These are phyloP conservation scores for Massariosphaeria phaeospora DNA, from an alignment of 495 filamentous ascomycete genomes.

Conservation along the genomic window DNA sequence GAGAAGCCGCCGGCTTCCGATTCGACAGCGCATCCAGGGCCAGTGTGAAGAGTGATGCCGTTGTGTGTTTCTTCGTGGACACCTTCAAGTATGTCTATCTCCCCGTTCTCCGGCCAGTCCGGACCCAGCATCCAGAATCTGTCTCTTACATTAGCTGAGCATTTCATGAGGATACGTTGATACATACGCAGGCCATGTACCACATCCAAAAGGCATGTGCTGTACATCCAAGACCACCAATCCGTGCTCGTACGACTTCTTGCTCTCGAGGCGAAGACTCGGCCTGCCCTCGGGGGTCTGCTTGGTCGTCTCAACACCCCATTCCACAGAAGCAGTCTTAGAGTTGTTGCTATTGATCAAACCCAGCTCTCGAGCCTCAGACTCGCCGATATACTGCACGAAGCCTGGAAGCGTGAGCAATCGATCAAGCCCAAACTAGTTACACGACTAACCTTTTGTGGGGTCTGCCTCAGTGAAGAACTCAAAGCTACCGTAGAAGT, in stretches of 20 bases:
- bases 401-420: constrained; percentile 25
- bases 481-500: constrained; percentile 51
- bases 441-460: constrained; percentile 31
- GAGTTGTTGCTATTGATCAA: constrained; percentile 31
- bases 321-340: constrained; percentile 23
- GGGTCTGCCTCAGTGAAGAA: constrained; percentile 44
- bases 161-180: too few relatives aligned
- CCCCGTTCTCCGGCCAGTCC: constrained; percentile 41
- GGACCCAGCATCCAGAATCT: constrained; percentile 42
- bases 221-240: constrained; percentile 40
- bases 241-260: constrained; percentile 37
- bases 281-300: constrained; percentile 34
- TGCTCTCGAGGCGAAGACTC: constrained; percentile 41
- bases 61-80: constrained; percentile 36
- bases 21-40: constrained; percentile 32
- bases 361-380: constrained; percentile 26
- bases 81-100: constrained; percentile 42
- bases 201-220: constrained; percentile 43
- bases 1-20: constrained; percentile 17
- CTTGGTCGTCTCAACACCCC: constrained; percentile 38
- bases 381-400: constrained; percentile 38
- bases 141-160: neutral
- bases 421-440: neutral
- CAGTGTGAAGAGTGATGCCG: constrained; percentile 39
- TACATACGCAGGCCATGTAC: constrained; percentile 40